These are phyloP conservation scores for Haplographium delicatum DNA, from an alignment of 495 filamentous ascomycete species.

Conservation along the genomic window DNA sequence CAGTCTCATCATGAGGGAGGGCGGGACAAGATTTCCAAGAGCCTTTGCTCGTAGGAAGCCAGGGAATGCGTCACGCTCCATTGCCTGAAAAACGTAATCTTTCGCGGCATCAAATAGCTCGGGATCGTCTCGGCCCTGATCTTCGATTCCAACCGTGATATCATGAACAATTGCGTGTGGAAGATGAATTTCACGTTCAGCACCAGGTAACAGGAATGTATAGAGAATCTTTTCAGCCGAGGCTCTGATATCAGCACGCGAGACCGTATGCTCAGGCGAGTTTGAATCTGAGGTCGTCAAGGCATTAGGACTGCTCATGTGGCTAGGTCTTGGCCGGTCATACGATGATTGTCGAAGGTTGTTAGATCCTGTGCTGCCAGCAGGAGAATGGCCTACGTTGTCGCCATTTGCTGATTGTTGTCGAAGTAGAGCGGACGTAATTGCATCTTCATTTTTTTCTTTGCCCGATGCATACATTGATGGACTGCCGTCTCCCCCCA, in stretches of 20 bases:
- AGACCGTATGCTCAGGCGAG: constrained; percentile 79
- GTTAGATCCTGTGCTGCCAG: constrained; percentile 57
- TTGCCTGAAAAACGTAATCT: constrained; percentile 98
- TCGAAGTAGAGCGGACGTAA: constrained; percentile 84
- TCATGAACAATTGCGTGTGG: constrained; percentile 78
- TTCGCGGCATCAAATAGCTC: constrained; percentile 96
- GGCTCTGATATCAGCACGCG: constrained; percentile 78
- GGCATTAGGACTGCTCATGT: constrained; percentile 52
- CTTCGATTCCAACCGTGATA: constrained; percentile 79
- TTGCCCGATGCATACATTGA: constrained; percentile 38
- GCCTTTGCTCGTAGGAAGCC: constrained; percentile 93
- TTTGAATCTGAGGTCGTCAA: constrained; percentile 57
- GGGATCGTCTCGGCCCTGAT: constrained; percentile 85
- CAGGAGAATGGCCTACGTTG: constrained; percentile 53
- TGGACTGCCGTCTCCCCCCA: constrained; percentile 57
- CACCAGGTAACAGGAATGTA: constrained; percentile 85
- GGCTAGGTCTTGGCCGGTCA: constrained; percentile 58
- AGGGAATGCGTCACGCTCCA: constrained; percentile 98
- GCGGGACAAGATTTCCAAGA: constrained; percentile 86
- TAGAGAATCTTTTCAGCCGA: constrained; percentile 98
- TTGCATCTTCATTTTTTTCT: constrained; percentile 69
- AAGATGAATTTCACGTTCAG: constrained; percentile 91
- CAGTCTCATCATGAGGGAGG: constrained; percentile 75
- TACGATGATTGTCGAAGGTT: constrained; percentile 32
- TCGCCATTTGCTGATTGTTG: constrained; percentile 52